Conservation (phyloP, 2,329 filamentous ascomycete species). For the Fonsecaea nubica region DNA sequence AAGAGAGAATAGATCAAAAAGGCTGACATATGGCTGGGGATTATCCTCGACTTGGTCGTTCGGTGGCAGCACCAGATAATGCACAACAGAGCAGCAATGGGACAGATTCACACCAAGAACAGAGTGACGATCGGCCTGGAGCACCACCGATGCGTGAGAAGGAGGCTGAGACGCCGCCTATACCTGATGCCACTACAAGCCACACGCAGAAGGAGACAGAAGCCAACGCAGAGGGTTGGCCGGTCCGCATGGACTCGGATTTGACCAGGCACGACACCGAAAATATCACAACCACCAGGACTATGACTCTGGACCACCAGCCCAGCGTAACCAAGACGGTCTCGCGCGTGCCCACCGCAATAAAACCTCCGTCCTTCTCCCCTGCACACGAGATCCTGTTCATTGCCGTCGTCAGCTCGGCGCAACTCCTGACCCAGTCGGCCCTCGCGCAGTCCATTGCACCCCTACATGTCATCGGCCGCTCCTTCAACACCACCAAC, state of each 20-base stretch:
- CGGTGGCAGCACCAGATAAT: neutral
- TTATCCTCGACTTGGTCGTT: neutral
- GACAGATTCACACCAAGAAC: neutral
- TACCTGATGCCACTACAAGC: neutral
- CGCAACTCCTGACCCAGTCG: constrained; percentile 50
- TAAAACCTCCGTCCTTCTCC: constrained; percentile 25
- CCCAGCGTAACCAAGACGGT: constrained; percentile 14
- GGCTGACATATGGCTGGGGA: neutral
- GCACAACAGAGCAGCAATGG: neutral
- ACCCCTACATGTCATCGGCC: constrained; percentile 55
- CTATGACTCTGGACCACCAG: neutral
- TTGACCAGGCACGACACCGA: constrained; percentile 4
- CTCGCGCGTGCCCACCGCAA: constrained; percentile 19
- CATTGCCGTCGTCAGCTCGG: constrained; percentile 53
- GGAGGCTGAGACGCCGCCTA: neutral
- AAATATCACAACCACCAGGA: neutral
- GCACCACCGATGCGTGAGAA: neutral
- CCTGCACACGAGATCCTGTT: constrained; percentile 44
- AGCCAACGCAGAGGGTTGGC: neutral
- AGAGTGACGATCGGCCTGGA: neutral
- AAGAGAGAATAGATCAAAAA: neutral
- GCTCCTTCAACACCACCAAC: constrained; percentile 48
- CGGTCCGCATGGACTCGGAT: neutral
- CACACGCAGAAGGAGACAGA: neutral
- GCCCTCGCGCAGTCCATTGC: constrained; percentile 47